Evolutionary conservation across 2,329 filamentous ascomycete species (phyloP).

Genomic region (Thielaviopsis punctulata): DNA sequence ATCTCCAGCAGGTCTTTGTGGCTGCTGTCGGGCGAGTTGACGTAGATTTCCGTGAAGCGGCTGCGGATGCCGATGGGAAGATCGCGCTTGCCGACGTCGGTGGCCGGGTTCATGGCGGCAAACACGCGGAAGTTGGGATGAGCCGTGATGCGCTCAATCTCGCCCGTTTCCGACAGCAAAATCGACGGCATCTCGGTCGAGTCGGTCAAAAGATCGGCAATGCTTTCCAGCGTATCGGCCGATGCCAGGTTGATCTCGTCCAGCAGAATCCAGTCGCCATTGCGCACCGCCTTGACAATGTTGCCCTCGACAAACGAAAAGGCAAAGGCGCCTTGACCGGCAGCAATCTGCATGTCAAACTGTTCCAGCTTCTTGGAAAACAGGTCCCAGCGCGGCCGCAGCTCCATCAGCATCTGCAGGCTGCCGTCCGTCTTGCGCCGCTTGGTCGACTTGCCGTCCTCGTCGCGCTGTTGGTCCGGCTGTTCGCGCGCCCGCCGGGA

Average conservation of each 20-base stretch:
- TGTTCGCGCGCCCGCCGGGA: conserved; percentile 26
- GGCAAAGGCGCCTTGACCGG: conserved; percentile 50
- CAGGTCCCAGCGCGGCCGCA: conserved; percentile 56
- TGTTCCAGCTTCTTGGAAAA: conserved; percentile 61
- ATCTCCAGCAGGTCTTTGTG: conserved; percentile 74
- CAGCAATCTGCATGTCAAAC: conserved; percentile 56
- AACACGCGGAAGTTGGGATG: conserved; percentile 93
- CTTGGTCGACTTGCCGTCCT: conserved; percentile 47
- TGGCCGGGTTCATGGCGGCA: conserved; percentile 97
- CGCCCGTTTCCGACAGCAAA: conserved; percentile 80
- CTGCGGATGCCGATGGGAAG: conserved; percentile 76
- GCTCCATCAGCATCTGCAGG: conserved; percentile 40
- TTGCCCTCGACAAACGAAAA: conserved; percentile 96
- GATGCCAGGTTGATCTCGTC: conserved; percentile 97
- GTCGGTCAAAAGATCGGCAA: conserved; percentile 72
- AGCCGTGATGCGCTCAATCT: conserved; percentile 74
- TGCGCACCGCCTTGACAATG: conserved; percentile 85
- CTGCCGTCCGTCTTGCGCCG: conserved; percentile 37
- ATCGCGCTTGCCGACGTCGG: conserved; percentile 91
- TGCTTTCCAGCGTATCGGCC: conserved; percentile 83
- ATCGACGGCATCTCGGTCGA: conserved; percentile 60
- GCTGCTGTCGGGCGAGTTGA: conserved; percentile 75
- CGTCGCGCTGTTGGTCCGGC: conserved; percentile 20
- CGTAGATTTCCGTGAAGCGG: conserved; percentile 89
- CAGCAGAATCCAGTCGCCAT: conserved; percentile 90